These are phyloP conservation scores for Nicotiana undulata DNA, from an alignment of 257 asterid species.

Conservation along the genomic window DNA sequence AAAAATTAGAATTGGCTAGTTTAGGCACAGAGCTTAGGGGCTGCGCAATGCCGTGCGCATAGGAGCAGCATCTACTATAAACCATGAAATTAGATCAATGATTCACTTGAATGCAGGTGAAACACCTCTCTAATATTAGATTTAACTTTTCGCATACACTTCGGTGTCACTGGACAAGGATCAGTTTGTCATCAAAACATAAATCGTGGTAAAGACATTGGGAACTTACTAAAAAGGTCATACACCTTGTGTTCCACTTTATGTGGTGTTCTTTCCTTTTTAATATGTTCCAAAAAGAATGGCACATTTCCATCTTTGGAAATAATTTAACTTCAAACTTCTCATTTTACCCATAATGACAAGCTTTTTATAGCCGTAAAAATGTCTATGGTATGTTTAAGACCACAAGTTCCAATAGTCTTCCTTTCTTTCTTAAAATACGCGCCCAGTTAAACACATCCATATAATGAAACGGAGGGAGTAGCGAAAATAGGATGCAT, in stretches of 20 bases:
- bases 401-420: neutral
- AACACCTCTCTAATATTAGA: neutral
- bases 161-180: neutral
- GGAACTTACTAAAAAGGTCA: neutral
- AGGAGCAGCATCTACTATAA: neutral
- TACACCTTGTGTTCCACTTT: neutral
- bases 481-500: neutral
- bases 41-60: neutral
- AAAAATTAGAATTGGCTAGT: neutral
- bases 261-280: neutral
- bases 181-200: neutral
- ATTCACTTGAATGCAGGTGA: neutral
- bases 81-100: neutral
- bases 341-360: neutral
- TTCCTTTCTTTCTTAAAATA: neutral
- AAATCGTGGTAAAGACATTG: neutral
- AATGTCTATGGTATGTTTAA: neutral
- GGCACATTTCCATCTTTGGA: neutral
- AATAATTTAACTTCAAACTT: neutral
- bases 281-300: neutral
- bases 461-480: neutral
- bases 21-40: neutral
- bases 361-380: neutral
- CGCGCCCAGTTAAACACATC: neutral
- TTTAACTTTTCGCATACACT: neutral